Conservation (phyloP, 305 asterid species). For the Fraxinus angustifolia region DNA sequence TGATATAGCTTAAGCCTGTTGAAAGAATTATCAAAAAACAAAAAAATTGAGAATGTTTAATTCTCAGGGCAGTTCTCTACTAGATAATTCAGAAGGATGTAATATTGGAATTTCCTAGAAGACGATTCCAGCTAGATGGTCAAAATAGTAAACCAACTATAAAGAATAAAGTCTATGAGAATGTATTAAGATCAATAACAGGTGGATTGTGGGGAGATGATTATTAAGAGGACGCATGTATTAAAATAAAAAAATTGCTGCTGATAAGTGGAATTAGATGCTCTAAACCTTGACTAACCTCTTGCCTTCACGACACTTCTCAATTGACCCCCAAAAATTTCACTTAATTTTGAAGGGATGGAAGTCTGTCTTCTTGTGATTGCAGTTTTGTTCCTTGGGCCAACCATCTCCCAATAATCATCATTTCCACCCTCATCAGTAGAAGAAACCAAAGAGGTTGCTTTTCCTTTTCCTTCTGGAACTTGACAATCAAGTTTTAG, state of each 20-base stretch:
- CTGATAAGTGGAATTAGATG: conserved; percentile 10
- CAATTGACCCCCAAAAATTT: conserved; percentile 78
- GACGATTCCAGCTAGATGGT: background rate
- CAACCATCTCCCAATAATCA: conserved; percentile 73
- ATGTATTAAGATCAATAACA: conserved; percentile 3
- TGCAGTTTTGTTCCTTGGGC: conserved; percentile 64
- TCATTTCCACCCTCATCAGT: conserved; percentile 57
- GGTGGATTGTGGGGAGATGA: background rate
- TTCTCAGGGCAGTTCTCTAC: background rate
- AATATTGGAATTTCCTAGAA: background rate
- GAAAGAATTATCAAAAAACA: background rate
- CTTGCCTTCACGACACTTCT: conserved; percentile 78
- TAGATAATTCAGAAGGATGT: background rate
- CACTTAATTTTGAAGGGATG: conserved; percentile 69
- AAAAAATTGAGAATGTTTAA: background rate
- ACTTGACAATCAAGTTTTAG: conserved; percentile 61
- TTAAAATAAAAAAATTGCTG: background rate
- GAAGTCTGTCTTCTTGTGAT: conserved; percentile 79
- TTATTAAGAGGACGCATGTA: background rate
- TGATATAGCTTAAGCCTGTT: background rate
- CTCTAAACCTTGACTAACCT: conserved; percentile 43
- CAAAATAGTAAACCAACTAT: conserved; percentile 3
- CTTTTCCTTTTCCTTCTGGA: conserved; percentile 47
- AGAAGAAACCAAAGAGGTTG: conserved; percentile 59
- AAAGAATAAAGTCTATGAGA: conserved; percentile 13